Percentiles rank a stretch among this genome's conserved stretches.
These are phyloP conservation scores for Vigna hirtella DNA, from an alignment of 306 rosid genomes.

Conservation along the genomic window DNA sequence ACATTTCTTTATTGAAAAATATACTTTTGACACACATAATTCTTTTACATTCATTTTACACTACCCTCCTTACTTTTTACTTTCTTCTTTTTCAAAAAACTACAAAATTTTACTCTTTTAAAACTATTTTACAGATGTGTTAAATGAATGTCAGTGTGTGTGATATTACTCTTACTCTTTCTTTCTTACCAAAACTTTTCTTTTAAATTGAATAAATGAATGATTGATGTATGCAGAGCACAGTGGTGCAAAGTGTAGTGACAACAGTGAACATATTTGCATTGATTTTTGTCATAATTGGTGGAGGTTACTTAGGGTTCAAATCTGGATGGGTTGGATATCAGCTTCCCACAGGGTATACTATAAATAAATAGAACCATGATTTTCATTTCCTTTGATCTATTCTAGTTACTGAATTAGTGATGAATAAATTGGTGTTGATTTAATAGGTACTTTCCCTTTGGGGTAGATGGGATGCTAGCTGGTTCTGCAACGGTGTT, in stretches of 20 bases:
- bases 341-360: conserved; percentile 81
- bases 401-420: conserved; percentile 6
- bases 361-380: conserved; percentile 27
- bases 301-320: conserved; percentile 85
- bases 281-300: conserved; percentile 76
- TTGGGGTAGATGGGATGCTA: conserved; percentile 93
- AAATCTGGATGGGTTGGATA: conserved; percentile 96
- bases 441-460: conserved; percentile 78
- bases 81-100: too few species aligned
- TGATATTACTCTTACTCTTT: too few species aligned
- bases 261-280: conserved; percentile 84
- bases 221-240: conserved; percentile 68
- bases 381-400: conserved; percentile 26
- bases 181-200: too few species aligned
- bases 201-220: neutral
- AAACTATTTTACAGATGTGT: too few species aligned
- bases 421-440: neutral
- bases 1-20: too few species aligned
- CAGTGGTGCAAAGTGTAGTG: conserved; percentile 70
- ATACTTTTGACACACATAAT: too few species aligned
- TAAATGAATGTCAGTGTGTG: too few species aligned
- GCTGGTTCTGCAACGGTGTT: conserved; percentile 97
- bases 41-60: too few species aligned
- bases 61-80: too few species aligned
- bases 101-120: too few species aligned